Base-by-base conservation (phyloP, 352 stramenopile species). In the Phytophthora sp. region DNA sequence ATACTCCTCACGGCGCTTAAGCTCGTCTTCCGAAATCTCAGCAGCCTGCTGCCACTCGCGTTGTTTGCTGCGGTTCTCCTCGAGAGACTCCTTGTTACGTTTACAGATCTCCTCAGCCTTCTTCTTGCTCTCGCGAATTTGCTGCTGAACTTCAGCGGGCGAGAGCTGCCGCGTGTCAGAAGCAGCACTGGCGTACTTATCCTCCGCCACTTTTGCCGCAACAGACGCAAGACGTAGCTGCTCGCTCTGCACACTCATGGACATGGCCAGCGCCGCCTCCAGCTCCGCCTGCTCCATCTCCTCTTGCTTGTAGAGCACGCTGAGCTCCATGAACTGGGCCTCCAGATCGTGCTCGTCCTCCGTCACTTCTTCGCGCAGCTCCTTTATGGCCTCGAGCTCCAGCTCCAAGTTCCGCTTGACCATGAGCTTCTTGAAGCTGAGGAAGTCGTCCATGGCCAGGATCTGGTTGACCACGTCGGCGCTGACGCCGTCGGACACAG, bases 361-460 rank as follows among this genome's bases (percentile, higher is more conserved):
- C 0, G 69, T 46, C 15, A 71, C 71, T 35, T 89, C 74, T 13
- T 94, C 79, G 5, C 86, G 79, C 18, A 96, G 68, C 41, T 85
- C 84, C 31, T 86, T 87, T 53, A 97, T 90, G 4, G 86, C 87
- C 54, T 97, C 91, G 17, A 97, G 74, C 72, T 97, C 88, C 31
- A 97, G 82, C 64, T 97, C 91, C 17, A 95, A 72, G 62, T 97
- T 97, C 53, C 87, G 84, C 72, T 97, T 97, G 35, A 95, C 71
- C 91, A 97, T 97, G 63, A 97, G 82, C 62, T 96, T 96, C 71
- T 97, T 97, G 71, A 97, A 97, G 27, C 85, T 94, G 42, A 95
- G 42, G 57, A 97, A 97, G 71, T 97, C 89, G 64, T 97, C 87
- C 69, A 96, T 92, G 12, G 91, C 89, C 20, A 96, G 62, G 31